Conservation (phyloP, 1,139 yeast genomes). For the Tardiomyces depauwii region DNA sequence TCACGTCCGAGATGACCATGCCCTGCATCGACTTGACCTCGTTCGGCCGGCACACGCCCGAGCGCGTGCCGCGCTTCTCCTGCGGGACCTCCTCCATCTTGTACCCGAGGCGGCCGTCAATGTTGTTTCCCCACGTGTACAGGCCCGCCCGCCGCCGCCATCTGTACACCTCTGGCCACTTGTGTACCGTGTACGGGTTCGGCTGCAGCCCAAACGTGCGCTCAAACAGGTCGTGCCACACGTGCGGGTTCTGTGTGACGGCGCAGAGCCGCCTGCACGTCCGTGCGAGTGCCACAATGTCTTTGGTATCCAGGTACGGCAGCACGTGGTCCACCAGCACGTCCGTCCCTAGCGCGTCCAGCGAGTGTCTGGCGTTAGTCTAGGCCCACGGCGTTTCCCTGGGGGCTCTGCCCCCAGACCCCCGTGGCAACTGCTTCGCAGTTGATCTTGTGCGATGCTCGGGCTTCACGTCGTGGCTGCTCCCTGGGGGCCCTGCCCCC, state of each 20-base stretch:
- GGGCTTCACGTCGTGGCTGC: too few relatives aligned
- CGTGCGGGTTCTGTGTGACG: slow-evolving; percentile 14
- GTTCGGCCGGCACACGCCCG: slow-evolving; percentile 10
- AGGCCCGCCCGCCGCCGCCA: slow-evolving; percentile 35
- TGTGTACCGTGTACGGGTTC: slow-evolving; percentile 14
- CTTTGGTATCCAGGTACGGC: slow-evolving; percentile 14
- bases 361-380: not conserved
- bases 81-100: slow-evolving; percentile 12
- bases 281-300: slow-evolving; percentile 13
- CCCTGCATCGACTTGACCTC: slow-evolving; percentile 25
- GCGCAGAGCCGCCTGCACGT: slow-evolving; percentile 12
- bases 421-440: too few relatives aligned
- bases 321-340: slow-evolving; percentile 20
- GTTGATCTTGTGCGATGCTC: too few relatives aligned
- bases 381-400: not conserved
- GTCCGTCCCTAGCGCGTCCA: slow-evolving; percentile 16
- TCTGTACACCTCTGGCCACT: slow-evolving; percentile 43
- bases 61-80: slow-evolving; percentile 3
- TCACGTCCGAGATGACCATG: slow-evolving; percentile 39
- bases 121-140: slow-evolving; percentile 54
- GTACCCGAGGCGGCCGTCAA: slow-evolving; percentile 49
- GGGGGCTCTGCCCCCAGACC: too few relatives aligned
- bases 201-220: slow-evolving; percentile 18
- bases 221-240: slow-evolving; percentile 21
- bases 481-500: too few relatives aligned